Evolutionary conservation across 2,329 filamentous ascomycete genomes (phyloP).

Genomic region (Colletotrichum acutatum): DNA sequence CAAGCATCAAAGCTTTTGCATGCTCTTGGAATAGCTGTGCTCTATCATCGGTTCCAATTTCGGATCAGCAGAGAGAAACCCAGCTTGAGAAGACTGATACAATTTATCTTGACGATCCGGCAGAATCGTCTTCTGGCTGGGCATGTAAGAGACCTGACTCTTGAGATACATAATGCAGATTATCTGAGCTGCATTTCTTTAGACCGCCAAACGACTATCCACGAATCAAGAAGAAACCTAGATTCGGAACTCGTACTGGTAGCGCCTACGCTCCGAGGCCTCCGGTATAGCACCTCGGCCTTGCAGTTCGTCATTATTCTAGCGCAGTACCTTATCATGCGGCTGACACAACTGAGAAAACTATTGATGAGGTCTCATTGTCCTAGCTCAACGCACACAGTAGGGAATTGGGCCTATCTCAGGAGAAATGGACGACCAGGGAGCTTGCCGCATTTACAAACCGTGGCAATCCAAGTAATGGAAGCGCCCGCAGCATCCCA

Average conservation of each 20-base stretch:
- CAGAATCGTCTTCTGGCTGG: background rate
- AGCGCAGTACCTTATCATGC: background rate
- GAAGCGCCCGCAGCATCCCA: background rate
- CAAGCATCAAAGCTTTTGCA: background rate
- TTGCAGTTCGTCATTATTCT: background rate
- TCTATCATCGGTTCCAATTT: background rate
- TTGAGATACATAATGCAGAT: too few relatives aligned
- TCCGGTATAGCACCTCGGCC: too few relatives aligned
- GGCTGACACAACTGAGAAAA: background rate
- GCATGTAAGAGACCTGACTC: too few relatives aligned
- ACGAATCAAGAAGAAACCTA: too few relatives aligned
- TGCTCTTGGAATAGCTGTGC: background rate
- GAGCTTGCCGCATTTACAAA: background rate
- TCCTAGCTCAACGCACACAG: background rate
- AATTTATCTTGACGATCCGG: background rate
- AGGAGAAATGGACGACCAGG: background rate
- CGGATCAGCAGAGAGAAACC: background rate
- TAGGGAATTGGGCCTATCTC: background rate
- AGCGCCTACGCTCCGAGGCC: too few relatives aligned
- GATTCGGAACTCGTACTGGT: too few relatives aligned
- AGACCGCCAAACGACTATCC: too few relatives aligned
- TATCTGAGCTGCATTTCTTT: too few relatives aligned
- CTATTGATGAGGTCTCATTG: background rate
- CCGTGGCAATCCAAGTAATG: background rate
- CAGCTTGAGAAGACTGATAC: background rate